Conservation (phyloP, 495 filamentous ascomycete genomes). For the Achaetomiella virescens region DNA sequence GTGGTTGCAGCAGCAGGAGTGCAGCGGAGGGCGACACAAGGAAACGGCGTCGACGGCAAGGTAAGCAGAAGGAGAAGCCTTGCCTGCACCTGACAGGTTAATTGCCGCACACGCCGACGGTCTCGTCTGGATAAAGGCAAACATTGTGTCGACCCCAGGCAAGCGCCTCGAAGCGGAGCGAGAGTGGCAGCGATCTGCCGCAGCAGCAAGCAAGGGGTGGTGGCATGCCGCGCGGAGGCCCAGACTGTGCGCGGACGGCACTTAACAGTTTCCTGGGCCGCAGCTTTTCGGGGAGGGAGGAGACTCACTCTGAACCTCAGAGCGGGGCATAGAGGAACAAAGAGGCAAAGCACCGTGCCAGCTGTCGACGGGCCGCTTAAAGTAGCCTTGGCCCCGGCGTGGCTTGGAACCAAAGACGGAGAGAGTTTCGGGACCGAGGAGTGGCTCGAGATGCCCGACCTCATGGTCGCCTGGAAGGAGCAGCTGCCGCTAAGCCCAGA, state of each 20-base stretch:
- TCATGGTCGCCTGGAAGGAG: neutral
- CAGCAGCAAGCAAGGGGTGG: too few species aligned
- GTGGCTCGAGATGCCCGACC: neutral
- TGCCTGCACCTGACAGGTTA: too few species aligned
- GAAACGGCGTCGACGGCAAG: constrained; percentile 1
- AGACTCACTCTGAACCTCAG: neutral
- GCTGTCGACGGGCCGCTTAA: neutral
- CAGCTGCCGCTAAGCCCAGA: neutral
- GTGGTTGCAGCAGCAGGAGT: neutral
- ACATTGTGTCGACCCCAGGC: too few species aligned
- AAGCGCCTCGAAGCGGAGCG: too few species aligned
- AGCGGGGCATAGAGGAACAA: neutral
- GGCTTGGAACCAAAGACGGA: neutral
- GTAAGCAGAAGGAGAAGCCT: neutral
- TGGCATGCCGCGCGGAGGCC: too few species aligned
- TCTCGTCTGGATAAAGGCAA: too few species aligned
- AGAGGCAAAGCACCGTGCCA: neutral
- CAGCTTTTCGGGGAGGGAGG: neutral
- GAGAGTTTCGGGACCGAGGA: constrained; percentile 1
- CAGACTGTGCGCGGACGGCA: too few species aligned
- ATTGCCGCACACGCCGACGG: too few species aligned
- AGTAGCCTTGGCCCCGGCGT: too few species aligned
- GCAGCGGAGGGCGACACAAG: constrained; percentile 8
- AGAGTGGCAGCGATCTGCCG: too few species aligned
- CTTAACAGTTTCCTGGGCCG: neutral